These are phyloP conservation scores for Phalaenopsis aphrodite DNA, from an alignment of 106 monocot species.

Conservation along the genomic window DNA sequence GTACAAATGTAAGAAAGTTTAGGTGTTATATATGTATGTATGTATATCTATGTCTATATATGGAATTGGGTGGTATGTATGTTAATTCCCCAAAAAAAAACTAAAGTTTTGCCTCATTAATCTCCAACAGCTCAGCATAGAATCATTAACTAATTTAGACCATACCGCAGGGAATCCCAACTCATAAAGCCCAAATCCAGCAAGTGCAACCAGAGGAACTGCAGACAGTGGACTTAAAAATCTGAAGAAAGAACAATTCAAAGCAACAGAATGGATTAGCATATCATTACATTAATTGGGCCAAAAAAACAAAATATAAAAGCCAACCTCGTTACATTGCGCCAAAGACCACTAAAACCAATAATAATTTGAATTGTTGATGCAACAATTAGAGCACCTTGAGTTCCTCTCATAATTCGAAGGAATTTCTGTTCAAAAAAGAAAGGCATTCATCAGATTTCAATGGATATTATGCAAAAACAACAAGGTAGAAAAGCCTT, in stretches of 20 bases:
- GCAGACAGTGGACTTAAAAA: conserved; percentile 81
- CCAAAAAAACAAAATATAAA: neutral
- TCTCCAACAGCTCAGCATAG: neutral
- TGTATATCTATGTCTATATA: no score
- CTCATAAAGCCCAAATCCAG: conserved; percentile 92
- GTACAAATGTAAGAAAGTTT: no score
- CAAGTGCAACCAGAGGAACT: conserved; percentile 76
- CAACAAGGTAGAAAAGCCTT: neutral
- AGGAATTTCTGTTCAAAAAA: conserved; percentile 61
- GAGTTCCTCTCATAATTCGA: conserved; percentile 91
- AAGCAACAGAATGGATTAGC: neutral
- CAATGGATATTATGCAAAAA: neutral
- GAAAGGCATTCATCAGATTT: neutral
- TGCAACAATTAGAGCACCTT: conserved; percentile 93
- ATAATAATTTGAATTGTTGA: conserved; percentile 87
- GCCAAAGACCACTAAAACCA: conserved; percentile 97
- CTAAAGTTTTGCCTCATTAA: neutral
- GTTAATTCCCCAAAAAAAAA: neutral
- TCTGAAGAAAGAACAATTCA: conserved; percentile 24
- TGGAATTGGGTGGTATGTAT: no score
- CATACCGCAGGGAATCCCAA: conserved; percentile 92
- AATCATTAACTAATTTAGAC: neutral
- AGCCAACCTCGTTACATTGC: conserved; percentile 80
- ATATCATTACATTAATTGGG: neutral
- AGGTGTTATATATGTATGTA: no score